Base-by-base conservation (phyloP, 1,284 basidiomycete species). In the Marasmius sp. region DNA sequence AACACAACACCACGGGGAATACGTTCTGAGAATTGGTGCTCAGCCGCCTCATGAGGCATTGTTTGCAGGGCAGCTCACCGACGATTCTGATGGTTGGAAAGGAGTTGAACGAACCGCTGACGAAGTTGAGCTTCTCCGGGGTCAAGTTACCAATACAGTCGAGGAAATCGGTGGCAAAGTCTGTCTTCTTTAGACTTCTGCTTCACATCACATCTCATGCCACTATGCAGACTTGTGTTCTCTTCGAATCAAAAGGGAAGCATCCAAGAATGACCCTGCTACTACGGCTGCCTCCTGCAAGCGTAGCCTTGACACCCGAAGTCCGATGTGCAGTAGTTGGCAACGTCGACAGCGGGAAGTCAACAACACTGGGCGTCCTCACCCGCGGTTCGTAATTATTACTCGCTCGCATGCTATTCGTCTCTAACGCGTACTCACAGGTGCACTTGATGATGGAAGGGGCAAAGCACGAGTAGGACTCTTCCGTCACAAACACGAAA, bases 401-500 rank as follows among this genome's bases (percentile, higher is more conserved):
- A 6, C 27, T 37, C 50, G n/a, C 20, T 45, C 14, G n/a, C 4
- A 38, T 41, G 27, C 22, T 33, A 54, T 61, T 61, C 33, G 38
- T 78, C 57, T 80, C 71, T 38, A 74, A 76, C 50, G 55, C 61
- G 18, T 63, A 18, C 51, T 45, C n/a, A 22, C 60, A 87, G 95
- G 96, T 49, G 86, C 87, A 1, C 80, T 99, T 61, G 97, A 99
- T 70, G 97, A 99, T 74, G 97, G 97, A 11, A 81, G 97, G 73
- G 97, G 97, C 0, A 88, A 91, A 62, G 96, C 97, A 1, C 91
- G 97, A 57, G 92, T 98, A 8, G 90, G 91, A 3, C 80, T 99
- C 7, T 98, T 98, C 77, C 82, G 97, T 52, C 97, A 99, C 76
- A 98, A 98, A 74, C 97, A 99, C 71, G 97, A 99, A 75, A 82